A percentile compares a stretch with the other conserved stretches of the same genome.
These are phyloP conservation scores for Clarireedia sp. DNA, from an alignment of 2,329 filamentous ascomycete genomes.

Conservation along the genomic window DNA sequence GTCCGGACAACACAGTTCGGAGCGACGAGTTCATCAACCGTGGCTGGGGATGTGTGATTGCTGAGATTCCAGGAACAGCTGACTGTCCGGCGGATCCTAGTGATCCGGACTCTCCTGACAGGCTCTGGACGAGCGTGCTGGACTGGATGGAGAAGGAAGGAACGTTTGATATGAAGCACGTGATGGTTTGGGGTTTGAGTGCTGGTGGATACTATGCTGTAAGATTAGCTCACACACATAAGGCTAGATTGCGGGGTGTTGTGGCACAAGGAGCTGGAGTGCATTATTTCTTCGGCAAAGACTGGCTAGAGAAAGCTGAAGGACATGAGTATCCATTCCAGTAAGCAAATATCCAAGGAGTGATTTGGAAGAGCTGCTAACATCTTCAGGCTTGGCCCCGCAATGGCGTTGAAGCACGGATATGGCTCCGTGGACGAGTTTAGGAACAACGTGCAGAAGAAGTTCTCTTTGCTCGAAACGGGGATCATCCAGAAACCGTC, in stretches of 20 bases:
- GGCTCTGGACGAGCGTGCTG: conserved; percentile 54
- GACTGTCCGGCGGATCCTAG: conserved; percentile 57
- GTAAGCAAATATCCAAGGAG: conserved; percentile 32
- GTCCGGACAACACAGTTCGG: conserved; percentile 54
- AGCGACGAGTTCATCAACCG: conserved; percentile 53
- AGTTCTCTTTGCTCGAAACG: conserved; percentile 54
- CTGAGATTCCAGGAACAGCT: conserved; percentile 59
- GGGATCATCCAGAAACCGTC: conserved; percentile 49
- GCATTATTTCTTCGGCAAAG: conserved; percentile 51
- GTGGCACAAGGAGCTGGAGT: conserved; percentile 57
- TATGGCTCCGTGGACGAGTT: conserved; percentile 50
- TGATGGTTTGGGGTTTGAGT: conserved; percentile 58
- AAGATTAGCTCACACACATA: conserved; percentile 61
- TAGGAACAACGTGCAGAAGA: conserved; percentile 44
- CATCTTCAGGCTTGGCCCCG: conserved; percentile 39
- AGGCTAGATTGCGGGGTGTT: conserved; percentile 41
- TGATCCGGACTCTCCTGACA: conserved; percentile 51
- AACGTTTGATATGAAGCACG: conserved; percentile 46
- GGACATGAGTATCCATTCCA: conserved; percentile 59
- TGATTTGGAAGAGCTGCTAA: not conserved
- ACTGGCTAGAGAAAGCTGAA: conserved; percentile 54
- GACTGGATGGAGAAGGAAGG: conserved; percentile 47
- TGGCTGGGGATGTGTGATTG: conserved; percentile 55
- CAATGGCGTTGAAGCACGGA: conserved; percentile 55
- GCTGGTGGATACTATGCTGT: conserved; percentile 62